Conservation (phyloP, 345 rosid genomes). For the Eucalyptus brandiana region DNA sequence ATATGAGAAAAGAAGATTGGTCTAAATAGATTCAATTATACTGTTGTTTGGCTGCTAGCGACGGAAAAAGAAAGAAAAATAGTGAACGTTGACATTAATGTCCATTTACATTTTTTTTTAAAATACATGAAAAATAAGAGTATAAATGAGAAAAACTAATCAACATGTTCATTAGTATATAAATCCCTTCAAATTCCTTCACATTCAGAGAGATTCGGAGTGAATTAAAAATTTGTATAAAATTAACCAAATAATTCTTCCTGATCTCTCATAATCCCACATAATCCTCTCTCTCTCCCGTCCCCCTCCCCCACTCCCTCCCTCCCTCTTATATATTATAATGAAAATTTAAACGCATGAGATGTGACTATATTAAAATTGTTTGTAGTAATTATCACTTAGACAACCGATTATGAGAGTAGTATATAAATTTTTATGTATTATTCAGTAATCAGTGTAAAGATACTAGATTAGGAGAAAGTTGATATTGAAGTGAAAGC, state of each 20-base stretch:
- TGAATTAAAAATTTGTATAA: neutral
- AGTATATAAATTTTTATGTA: too few species aligned
- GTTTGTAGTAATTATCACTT: too few species aligned
- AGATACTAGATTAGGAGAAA: too few species aligned
- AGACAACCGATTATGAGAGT: too few species aligned
- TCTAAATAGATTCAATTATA: neutral
- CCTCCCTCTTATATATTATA: too few species aligned
- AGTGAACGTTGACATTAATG: neutral
- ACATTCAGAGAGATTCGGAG: neutral
- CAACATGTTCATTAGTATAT: neutral
- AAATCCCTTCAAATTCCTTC: neutral
- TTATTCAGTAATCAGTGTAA: too few species aligned
- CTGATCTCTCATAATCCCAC: neutral
- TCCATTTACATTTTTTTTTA: rapidly evolving
- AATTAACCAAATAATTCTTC: neutral
- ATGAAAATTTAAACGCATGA: too few species aligned
- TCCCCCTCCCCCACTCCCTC: too few species aligned
- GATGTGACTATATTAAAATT: too few species aligned
- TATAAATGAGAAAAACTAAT: too few species aligned
- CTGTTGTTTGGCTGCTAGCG: neutral
- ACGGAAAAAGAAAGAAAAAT: neutral
- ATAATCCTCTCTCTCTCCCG: neutral
- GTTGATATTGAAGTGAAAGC: too few species aligned
- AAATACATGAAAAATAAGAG: neutral
- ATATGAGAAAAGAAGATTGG: neutral